phyloP scores from a whole-genome alignment of 192 early-diverging fungal species.

The Coemansia sp. region DNA sequence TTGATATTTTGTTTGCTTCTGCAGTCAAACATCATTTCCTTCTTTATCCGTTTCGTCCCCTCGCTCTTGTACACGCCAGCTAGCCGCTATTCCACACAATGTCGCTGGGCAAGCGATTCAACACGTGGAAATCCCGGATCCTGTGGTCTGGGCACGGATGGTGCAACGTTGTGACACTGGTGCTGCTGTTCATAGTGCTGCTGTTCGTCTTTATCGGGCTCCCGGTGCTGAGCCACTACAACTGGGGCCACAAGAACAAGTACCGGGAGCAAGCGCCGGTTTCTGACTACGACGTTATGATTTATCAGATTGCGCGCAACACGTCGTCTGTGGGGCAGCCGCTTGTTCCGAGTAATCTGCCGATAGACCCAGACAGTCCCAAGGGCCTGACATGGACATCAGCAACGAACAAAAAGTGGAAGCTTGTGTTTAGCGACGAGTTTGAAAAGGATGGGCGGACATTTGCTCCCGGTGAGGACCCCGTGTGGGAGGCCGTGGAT shows the following conservation, averaged over 20 bases:
- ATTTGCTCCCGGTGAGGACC: conserved; percentile 58
- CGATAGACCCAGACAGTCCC: conserved; percentile 54
- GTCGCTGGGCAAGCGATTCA: conserved; percentile 36
- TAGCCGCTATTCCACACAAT: conserved; percentile 5
- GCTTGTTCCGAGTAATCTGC: conserved; percentile 33
- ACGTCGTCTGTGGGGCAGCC: conserved; percentile 40
- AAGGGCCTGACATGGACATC: conserved; percentile 40
- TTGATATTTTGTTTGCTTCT: not conserved
- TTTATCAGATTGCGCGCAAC: conserved; percentile 27
- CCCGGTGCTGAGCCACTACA: conserved; percentile 50
- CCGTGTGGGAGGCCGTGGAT: conserved; percentile 58
- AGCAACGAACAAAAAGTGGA: conserved; percentile 48
- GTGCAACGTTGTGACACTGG: conserved; percentile 54
- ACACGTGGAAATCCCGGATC: conserved; percentile 40
- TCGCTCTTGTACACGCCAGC: not conserved
- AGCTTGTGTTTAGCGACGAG: conserved; percentile 63
- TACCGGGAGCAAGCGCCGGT: conserved; percentile 10
- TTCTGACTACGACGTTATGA: conserved; percentile 42
- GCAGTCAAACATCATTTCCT: not conserved
- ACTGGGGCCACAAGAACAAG: conserved; percentile 43
- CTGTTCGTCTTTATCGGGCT: conserved; percentile 54
- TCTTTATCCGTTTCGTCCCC: not conserved
- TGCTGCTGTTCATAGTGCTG: conserved; percentile 42
- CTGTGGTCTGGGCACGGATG: conserved; percentile 55
- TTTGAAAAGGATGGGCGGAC: conserved; percentile 58